phyloP scores from a whole-genome alignment of 2,329 filamentous ascomycete species.

The Neofusicoccum sp. region DNA sequence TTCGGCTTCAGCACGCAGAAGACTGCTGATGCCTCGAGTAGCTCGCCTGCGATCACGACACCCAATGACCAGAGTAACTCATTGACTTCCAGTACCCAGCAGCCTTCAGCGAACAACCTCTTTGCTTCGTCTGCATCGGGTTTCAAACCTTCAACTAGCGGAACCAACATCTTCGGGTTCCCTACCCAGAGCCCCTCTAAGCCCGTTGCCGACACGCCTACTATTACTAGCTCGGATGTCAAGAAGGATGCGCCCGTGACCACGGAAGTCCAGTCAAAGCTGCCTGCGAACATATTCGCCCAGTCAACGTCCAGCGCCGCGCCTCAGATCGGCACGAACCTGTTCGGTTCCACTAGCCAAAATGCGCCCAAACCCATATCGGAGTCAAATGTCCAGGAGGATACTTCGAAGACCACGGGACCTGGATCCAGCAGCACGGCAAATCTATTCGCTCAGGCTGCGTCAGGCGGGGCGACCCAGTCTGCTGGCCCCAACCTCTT shows the following conservation, averaged over 20 bases:
- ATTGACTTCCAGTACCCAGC: neutral
- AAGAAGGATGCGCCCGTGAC: neutral
- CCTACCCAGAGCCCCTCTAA: neutral
- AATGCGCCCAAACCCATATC: neutral
- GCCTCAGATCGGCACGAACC: neutral
- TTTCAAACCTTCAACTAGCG: neutral
- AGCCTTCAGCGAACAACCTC: neutral
- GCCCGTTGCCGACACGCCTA: neutral
- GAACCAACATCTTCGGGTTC: neutral
- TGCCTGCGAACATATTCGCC: neutral
- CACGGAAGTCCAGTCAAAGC: neutral
- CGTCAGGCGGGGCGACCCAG: neutral
- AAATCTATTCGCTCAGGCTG: neutral
- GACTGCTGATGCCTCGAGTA: neutral
- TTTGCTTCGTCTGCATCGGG: neutral
- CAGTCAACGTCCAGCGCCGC: neutral
- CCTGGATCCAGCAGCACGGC: neutral
- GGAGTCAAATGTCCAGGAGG: neutral
- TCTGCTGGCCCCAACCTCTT: neutral
- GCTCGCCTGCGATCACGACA: too few species aligned
- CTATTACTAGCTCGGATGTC: neutral
- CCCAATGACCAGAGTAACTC: neutral
- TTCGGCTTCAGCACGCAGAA: slow-evolving; percentile 5
- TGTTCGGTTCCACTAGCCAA: neutral
- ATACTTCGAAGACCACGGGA: neutral